phyloP scores from a whole-genome alignment of 2,329 filamentous ascomycete species.

The Claviceps arundinis region DNA sequence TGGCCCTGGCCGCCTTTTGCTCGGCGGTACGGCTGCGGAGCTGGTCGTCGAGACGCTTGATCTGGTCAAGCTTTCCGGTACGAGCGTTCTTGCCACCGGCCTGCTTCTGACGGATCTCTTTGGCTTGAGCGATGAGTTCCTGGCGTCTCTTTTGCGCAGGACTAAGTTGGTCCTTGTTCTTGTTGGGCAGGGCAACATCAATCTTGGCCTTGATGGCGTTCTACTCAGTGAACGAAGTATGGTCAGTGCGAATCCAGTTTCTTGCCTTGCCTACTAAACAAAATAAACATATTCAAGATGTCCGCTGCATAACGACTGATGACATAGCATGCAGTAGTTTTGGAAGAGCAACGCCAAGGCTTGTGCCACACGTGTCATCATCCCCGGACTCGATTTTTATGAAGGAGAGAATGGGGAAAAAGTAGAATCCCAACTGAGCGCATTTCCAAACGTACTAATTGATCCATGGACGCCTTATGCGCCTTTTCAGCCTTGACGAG shows the following conservation, averaged over 20 bases:
- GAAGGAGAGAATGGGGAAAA: not conserved
- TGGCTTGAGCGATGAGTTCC: constrained; percentile 71
- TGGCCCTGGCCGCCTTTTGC: constrained; percentile 72
- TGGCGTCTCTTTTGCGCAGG: constrained; percentile 71
- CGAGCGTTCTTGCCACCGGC: constrained; percentile 75
- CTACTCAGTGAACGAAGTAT: constrained; percentile 32
- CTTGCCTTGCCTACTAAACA: too few species aligned
- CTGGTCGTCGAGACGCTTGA: constrained; percentile 83
- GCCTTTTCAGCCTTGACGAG: constrained; percentile 78
- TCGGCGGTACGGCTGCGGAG: constrained; percentile 74
- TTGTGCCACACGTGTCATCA: not conserved
- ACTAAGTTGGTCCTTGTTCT: constrained; percentile 64
- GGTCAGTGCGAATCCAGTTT: constrained; percentile 5
- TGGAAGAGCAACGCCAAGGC: not conserved
- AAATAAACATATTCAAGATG: too few species aligned
- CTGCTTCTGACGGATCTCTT: constrained; percentile 77
- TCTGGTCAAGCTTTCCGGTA: constrained; percentile 67
- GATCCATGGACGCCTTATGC: constrained; percentile 61
- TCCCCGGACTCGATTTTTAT: too few species aligned
- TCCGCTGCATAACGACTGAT: too few species aligned
- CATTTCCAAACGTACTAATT: constrained; percentile 22
- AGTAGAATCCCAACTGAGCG: not conserved
- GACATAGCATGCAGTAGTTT: not conserved
- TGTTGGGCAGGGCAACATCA: constrained; percentile 63
- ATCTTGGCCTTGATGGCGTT: constrained; percentile 80